Percentiles rank a stretch among this genome's conserved stretches.
Evolutionary conservation across 2,329 filamentous ascomycete species (phyloP).

Genomic region (Nigrospora oryzae): DNA sequence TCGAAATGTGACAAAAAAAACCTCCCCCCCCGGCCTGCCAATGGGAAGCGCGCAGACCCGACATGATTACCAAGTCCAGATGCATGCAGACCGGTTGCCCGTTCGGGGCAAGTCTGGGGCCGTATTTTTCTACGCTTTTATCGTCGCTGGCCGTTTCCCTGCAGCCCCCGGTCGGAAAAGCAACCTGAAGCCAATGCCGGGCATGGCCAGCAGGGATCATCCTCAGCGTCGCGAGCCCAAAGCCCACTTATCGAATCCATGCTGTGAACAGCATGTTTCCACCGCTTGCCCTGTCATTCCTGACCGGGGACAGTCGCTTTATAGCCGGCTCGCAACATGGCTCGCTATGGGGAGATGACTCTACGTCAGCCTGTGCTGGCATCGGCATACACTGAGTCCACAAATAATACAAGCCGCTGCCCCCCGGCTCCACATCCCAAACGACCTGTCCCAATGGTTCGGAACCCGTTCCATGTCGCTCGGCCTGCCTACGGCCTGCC

Average conservation of each 20-base stretch:
- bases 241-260: constrained; percentile 2
- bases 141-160: neutral
- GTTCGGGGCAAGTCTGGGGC: neutral
- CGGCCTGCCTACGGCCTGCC: neutral
- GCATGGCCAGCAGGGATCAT: constrained; percentile 1
- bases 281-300: constrained; percentile 2
- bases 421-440: constrained; percentile 1
- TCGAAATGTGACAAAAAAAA: too few relatives aligned
- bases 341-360: constrained; percentile 2
- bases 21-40: neutral
- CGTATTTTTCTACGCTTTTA: neutral
- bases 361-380: constrained; percentile 2
- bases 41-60: neutral
- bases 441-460: neutral
- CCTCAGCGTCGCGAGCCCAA: neutral
- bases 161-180: constrained; percentile 2
- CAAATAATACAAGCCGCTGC: constrained; percentile 1
- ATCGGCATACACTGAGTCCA: constrained; percentile 2
- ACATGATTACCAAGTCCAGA: constrained; percentile 1
- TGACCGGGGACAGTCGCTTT: constrained; percentile 1
- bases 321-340: constrained; percentile 1
- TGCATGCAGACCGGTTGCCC: neutral
- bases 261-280: constrained; percentile 2
- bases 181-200: constrained; percentile 1
- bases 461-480: constrained; percentile 1